A percentile compares a stretch with the other conserved stretches of the same genome.
These are phyloP conservation scores for Austroboletus festivus DNA, from an alignment of 768 basidiomycete genomes.

Conservation along the genomic window DNA sequence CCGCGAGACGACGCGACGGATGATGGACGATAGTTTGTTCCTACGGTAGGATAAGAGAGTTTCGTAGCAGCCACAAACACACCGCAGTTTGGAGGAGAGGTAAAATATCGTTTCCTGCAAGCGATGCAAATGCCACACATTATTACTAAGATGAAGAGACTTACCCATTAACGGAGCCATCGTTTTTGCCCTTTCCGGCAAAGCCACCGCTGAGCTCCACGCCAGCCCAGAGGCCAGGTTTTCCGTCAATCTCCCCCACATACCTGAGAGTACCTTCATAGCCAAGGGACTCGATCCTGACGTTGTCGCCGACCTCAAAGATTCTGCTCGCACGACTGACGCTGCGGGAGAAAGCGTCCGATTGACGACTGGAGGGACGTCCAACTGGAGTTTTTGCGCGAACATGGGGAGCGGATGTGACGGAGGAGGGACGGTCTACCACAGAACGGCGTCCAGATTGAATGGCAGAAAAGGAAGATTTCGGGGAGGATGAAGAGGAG, in stretches of 20 bases:
- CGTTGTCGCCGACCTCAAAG: conserved; percentile 76
- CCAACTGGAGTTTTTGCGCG: conserved; percentile 53
- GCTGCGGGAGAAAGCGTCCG: conserved; percentile 52
- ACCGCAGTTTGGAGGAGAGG: conserved; percentile 80
- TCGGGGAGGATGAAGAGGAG: conserved; percentile 48
- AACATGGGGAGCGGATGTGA: conserved; percentile 49
- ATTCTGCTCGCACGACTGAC: conserved; percentile 42
- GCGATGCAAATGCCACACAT: not conserved
- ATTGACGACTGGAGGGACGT: conserved; percentile 65
- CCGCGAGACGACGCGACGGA: conserved; percentile 75
- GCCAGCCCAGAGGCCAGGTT: conserved; percentile 89
- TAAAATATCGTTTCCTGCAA: conserved; percentile 76
- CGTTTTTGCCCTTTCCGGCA: conserved; percentile 90
- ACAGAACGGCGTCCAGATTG: conserved; percentile 43
- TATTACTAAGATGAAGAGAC: conserved; percentile 29
- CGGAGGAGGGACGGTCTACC: conserved; percentile 60
- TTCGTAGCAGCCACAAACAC: conserved; percentile 87
- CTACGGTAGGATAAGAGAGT: conserved; percentile 73
- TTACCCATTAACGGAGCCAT: conserved; percentile 87
- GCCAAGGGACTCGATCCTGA: conserved; percentile 83
- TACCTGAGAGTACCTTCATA: conserved; percentile 82
- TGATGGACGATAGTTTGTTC: conserved; percentile 58
- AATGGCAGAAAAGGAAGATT: conserved; percentile 35
- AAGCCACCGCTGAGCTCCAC: conserved; percentile 87
- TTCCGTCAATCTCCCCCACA: conserved; percentile 84